Base-by-base conservation (phyloP, 257 asterid species). In the Jasminum sambac region DNA sequence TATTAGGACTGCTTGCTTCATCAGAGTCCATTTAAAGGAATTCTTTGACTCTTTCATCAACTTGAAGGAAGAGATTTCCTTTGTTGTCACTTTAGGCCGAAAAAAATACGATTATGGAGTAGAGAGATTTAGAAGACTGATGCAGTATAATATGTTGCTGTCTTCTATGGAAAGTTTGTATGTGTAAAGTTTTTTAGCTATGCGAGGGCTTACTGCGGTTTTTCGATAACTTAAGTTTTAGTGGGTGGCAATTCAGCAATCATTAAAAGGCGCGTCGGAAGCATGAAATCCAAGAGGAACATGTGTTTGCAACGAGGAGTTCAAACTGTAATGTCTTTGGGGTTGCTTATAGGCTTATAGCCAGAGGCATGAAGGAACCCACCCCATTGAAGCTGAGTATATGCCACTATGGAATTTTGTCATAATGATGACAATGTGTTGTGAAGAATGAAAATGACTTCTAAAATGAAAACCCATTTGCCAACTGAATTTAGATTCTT, bases 41-140 rank as follows among this genome's bases (percentile, higher is more conserved):
- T 30, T 30, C 1, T 30, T 4, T 30, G 36, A 30, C 36, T 30
- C 36, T 30, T 30, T 4, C 36, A 30, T 30, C 36, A 19, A 67
- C 59, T 50, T 67, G 72, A 57, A 67, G 66, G 57, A 48, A 36
- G 38, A 7, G 52, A 68, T 5, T 48, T 46, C 52, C 26, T 30
- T 44, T 71, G 37, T 66, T 24, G 30, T 24, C 59, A 38, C 26
- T 66, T 55, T 23, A 0, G 16, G 36, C 12, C 19, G 40, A 68
- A 14, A 61, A 21, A 59, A 60, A 46, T 26, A 25, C 55, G 65
- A 5, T 61, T 67, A 55, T 48, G 74, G 24, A 42, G 59, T 14
- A 30, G 57, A 55, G 71, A 34, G 44, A n/a, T 24, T 68, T 75
- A 23, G 66, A 55, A 42, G 19, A 48, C 50, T 68, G 76, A 19